Evolutionary conservation across 495 filamentous ascomycete species (phyloP), one percentile per base, ranked within the genome.

Genomic region (Penicillium salamii): DNA sequence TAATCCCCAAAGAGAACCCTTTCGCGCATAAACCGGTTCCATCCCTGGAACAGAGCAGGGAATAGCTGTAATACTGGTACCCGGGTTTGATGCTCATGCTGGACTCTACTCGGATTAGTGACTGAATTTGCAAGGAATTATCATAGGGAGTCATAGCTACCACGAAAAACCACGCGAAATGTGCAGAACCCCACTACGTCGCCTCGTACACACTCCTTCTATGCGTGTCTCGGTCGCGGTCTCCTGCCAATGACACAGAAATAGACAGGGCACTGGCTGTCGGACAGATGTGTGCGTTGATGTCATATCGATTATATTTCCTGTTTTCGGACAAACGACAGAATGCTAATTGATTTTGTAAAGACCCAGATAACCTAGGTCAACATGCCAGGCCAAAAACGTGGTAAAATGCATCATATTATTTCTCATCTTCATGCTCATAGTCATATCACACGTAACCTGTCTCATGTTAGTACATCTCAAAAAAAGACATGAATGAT

Each of bases 391-490:
- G 24, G 40, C 33, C 26, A 54, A 46, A 31, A 59, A 46, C 42
- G 47, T 55, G 46, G 49, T 43, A 59, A 46, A 55, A 67, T 64
- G 62, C 55, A 60, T 65, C 54, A 55, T 60, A 61, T 62, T 54
- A 65, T 63, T 49, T 32, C 55, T 71, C 63, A 67, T 71, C 37
- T 57, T 71, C 63, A 67, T 71, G 53, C 54, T 67, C 62, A 54
- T 54, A 70, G 72, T 67, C 62, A 54, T 54, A 70, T 74, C 68
- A 74, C 55, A 74, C 70, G 46, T 71, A 71, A 62, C 66, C 65
- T 71, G 42, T 46, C 35, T 7, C 9, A 18, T 5, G 39, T 58
- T 32, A 50, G 15, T 46, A 17, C 12, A 14, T 3, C 19, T 26
- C 15, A 15, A 19, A 11, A 36, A 17, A 33, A 34, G 45, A n/a